A percentile compares a stretch with the other conserved stretches of the same genome.
phyloP scores from a whole-genome alignment of 176 grass and related monocot species.

The Tuctoria greenei region DNA sequence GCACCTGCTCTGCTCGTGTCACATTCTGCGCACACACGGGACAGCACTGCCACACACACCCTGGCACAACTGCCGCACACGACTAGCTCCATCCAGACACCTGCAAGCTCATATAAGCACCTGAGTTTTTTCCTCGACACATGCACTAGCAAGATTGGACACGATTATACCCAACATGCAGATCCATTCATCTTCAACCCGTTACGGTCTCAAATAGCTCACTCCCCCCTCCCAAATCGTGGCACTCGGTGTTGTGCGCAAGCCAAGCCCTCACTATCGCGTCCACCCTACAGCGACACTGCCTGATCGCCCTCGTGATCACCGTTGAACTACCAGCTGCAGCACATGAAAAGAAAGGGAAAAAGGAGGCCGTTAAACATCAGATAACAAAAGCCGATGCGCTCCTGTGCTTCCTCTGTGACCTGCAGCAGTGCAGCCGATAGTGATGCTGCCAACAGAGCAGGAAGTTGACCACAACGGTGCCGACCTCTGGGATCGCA shows the following conservation, averaged over 20 bases:
- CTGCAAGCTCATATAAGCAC: too few species aligned
- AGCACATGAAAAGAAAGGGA: not conserved
- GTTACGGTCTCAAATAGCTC: slow-evolving; percentile 29
- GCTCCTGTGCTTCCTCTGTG: slow-evolving; percentile 36
- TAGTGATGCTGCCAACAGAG: slow-evolving; percentile 62
- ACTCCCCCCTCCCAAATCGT: not conserved
- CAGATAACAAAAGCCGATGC: slow-evolving; percentile 21
- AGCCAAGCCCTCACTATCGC: slow-evolving; percentile 43
- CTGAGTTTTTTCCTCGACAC: too few species aligned
- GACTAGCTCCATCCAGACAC: too few species aligned
- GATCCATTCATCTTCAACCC: not conserved
- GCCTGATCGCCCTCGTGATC: slow-evolving; percentile 4
- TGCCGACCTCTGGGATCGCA: slow-evolving; percentile 18
- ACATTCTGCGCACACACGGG: too few species aligned
- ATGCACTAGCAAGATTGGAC: too few species aligned
- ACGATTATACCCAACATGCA: too few species aligned
- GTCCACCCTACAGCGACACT: slow-evolving; percentile 31
- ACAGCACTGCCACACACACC: too few species aligned
- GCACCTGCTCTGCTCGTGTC: too few species aligned
- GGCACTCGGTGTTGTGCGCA: slow-evolving; percentile 29
- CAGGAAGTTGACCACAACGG: slow-evolving; percentile 67
- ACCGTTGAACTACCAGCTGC: not conserved
- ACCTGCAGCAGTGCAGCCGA: slow-evolving; percentile 45
- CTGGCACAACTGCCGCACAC: too few species aligned
- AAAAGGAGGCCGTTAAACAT: not conserved